Evolutionary conservation across 1,284 basidiomycete genomes (phyloP), one percentile per base, ranked within the genome.

Genomic region (Moesziomyces globuligerus): DNA sequence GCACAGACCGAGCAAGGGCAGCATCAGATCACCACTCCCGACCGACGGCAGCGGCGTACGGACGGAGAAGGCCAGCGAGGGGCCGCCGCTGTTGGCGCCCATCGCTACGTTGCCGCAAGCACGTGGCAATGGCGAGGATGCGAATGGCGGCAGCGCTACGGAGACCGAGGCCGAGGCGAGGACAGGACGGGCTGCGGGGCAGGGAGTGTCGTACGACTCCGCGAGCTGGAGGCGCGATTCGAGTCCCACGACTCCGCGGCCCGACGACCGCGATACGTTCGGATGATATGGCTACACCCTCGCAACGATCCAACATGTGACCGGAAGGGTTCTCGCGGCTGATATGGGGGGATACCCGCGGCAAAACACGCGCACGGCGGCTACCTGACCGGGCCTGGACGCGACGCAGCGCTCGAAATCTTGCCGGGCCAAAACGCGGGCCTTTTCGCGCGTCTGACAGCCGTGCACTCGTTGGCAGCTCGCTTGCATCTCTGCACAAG

Each of bases 391-490:
- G 51, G 62, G 25, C 20, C n/a, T 29, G 1, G 32, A 34, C 32
- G 32, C 32, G 32, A 17, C 15, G 32, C 15, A 34, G 10, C 32
- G 32, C 17, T 3, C 17, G n/a, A 21, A 62, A 58, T 38, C 36
- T 34, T 38, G 40, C 53, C 61, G 62, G 62, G 62, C 62, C 62
- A 66, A 66, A 66, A 49, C 37, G 47, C 62, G 62, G 61, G 56
- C 48, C 47, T 50, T 51, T 59, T 43, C 26, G 26, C 10, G 26
- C 26, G 6, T 28, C 17, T 34, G 32, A 34, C 32, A 34, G 32
- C 15, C 13, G 6, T 17, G 32, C 32, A 28, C 23, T 24, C 29
- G 21, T 32, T 51, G 42, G 48, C 52, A 55, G 46, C 45, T 48
- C 52, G 39, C 32, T 48, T 36, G 29, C 15, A 39, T n/a, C n/a